Evolutionary conservation across 1,284 basidiomycete genomes (phyloP).

Genomic region (Fomitopsis schrenkii): DNA sequence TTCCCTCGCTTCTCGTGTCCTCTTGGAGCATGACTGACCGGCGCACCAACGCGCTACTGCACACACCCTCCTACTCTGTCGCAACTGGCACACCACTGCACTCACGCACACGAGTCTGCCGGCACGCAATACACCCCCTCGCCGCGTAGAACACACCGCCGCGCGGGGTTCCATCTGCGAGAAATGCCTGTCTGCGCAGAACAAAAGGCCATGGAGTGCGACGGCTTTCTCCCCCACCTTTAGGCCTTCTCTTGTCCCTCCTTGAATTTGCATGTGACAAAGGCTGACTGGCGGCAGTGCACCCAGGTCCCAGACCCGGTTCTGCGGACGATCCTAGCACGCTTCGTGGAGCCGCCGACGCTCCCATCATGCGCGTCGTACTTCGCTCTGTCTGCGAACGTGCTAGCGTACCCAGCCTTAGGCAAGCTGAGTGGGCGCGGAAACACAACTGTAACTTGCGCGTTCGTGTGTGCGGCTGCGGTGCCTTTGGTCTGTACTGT

Average conservation of each 20-base stretch:
- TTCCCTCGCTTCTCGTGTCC: too few species aligned
- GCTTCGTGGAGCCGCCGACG: background rate
- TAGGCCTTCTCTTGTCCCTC: background rate
- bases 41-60: too few species aligned
- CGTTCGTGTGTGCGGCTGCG: too few species aligned
- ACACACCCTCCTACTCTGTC: too few species aligned
- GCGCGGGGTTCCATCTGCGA: background rate
- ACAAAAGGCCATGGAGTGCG: background rate
- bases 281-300: background rate
- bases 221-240: background rate
- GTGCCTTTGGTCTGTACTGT: too few species aligned
- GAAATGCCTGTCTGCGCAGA: background rate
- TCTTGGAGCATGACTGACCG: too few species aligned
- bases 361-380: background rate
- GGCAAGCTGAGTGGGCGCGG: too few species aligned
- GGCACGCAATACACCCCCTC: background rate
- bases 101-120: background rate
- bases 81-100: background rate
- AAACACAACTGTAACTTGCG: too few species aligned
- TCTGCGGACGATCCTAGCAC: background rate
- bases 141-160: background rate
- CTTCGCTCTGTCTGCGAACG: background rate
- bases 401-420: too few species aligned
- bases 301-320: background rate
- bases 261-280: too few species aligned